phyloP scores from a whole-genome alignment of 2,329 filamentous ascomycete genomes.

The Diaporthe vexans region DNA sequence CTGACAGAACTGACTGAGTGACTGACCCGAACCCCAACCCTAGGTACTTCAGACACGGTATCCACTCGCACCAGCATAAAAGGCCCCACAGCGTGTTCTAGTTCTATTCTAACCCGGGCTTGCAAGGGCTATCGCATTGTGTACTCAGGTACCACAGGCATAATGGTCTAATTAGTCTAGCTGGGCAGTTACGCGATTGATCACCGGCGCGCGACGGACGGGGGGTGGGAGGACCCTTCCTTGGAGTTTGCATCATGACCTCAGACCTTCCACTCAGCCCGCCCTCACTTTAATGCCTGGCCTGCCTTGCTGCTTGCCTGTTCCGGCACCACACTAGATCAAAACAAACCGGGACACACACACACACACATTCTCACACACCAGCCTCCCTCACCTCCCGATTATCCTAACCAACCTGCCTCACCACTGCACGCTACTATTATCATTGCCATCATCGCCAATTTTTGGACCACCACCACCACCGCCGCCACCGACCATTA shows the following conservation, averaged over 20 bases:
- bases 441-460: neutral
- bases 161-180: neutral
- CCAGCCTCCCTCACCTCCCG: constrained; percentile 32
- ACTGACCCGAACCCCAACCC: constrained; percentile 3
- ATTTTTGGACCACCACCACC: neutral
- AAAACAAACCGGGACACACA: constrained; percentile 16
- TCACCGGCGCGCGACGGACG: constrained; percentile 10
- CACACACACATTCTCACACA: neutral
- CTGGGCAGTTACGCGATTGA: constrained; percentile 18
- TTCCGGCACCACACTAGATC: constrained; percentile 32
- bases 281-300: constrained; percentile 18
- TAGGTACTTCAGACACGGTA: neutral
- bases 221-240: constrained; percentile 18
- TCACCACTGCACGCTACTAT: neutral
- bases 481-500: neutral
- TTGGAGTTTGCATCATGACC: constrained; percentile 33
- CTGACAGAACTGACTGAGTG: no score
- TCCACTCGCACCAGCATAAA: neutral
- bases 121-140: constrained; percentile 13
- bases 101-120: constrained; percentile 21
- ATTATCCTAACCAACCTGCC: neutral
- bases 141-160: constrained; percentile 1
- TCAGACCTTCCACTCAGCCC: constrained; percentile 29
- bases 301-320: constrained; percentile 22
- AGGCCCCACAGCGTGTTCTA: constrained; percentile 16